These are phyloP conservation scores for Mangifera indica DNA, from an alignment of 345 rosid genomes.

Conservation along the genomic window DNA sequence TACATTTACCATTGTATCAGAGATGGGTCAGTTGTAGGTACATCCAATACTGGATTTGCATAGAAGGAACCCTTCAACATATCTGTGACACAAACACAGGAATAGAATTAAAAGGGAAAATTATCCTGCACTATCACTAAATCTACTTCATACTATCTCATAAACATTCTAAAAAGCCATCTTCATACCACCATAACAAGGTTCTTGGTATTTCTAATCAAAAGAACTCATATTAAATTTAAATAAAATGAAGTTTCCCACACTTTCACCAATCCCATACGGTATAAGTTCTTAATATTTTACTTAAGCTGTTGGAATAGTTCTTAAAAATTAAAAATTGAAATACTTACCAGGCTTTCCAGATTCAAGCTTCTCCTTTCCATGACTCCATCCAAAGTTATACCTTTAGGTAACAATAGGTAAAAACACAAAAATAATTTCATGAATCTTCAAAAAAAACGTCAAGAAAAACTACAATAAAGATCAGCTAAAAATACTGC, in stretches of 20 bases:
- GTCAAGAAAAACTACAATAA: not conserved
- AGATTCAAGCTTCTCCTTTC: conserved; percentile 90
- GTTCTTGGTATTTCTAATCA: not conserved
- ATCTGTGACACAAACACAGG: conserved; percentile 42
- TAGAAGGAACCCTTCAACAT: conserved; percentile 81
- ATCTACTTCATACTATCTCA: not conserved
- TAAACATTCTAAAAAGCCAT: not conserved
- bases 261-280: not conserved
- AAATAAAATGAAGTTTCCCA: not conserved
- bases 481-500: not conserved
- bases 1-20: conserved; percentile 53
- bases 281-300: no score
- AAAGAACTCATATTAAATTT: no score
- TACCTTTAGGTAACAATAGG: conserved; percentile 45
- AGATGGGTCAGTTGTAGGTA: conserved; percentile 57
- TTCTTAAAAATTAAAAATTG: not conserved
- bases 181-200: not conserved
- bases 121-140: not conserved
- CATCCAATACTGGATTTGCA: conserved; percentile 77
- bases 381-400: conserved; percentile 97
- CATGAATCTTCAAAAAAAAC: not conserved
- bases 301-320: not conserved
- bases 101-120: not conserved
- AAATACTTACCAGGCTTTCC: conserved; percentile 67
- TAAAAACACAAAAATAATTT: not conserved